phyloP scores from a whole-genome alignment of 106 monocot genomes.

The Phalaenopsis aphrodite region DNA sequence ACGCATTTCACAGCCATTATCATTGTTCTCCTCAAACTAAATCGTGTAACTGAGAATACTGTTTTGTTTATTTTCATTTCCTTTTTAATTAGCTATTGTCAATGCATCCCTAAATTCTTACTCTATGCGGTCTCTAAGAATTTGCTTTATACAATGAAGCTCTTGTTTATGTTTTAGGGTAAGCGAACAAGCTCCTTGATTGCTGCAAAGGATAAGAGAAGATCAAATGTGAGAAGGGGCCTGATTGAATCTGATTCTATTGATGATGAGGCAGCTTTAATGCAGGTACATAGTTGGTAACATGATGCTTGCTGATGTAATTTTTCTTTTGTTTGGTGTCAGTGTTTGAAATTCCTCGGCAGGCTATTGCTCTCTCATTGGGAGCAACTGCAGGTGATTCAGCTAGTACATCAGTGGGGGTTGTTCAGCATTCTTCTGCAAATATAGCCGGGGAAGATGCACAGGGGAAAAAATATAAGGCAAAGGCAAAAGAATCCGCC shows the following conservation, averaged over 20 bases:
- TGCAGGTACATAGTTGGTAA: slow-evolving; percentile 30
- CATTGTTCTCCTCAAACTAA: too few relatives aligned
- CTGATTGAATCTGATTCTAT: slow-evolving; percentile 12
- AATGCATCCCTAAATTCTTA: not conserved
- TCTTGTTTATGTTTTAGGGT: slow-evolving; percentile 24
- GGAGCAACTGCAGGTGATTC: slow-evolving; percentile 20
- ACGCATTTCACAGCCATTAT: too few relatives aligned
- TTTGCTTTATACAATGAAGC: not conserved
- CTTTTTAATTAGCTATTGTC: too few relatives aligned
- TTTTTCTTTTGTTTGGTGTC: not conserved
- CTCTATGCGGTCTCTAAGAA: not conserved
- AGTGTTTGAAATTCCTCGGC: slow-evolving; percentile 6
- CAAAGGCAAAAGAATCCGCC: slow-evolving; percentile 3
- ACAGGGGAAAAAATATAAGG: slow-evolving; percentile 11
- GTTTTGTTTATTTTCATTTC: too few relatives aligned
- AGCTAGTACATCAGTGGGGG: not conserved
- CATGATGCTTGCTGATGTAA: not conserved
- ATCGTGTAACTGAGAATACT: too few relatives aligned
- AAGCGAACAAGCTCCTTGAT: slow-evolving; percentile 27
- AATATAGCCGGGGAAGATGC: slow-evolving; percentile 9
- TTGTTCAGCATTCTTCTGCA: slow-evolving; percentile 11
- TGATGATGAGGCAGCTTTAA: slow-evolving; percentile 49
- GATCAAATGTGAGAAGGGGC: not conserved
- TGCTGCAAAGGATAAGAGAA: slow-evolving; percentile 13
- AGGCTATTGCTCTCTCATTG: slow-evolving; percentile 85